Evolutionary conservation across 2,329 filamentous ascomycete genomes (phyloP).

Genomic region (Fusarium luffae): DNA sequence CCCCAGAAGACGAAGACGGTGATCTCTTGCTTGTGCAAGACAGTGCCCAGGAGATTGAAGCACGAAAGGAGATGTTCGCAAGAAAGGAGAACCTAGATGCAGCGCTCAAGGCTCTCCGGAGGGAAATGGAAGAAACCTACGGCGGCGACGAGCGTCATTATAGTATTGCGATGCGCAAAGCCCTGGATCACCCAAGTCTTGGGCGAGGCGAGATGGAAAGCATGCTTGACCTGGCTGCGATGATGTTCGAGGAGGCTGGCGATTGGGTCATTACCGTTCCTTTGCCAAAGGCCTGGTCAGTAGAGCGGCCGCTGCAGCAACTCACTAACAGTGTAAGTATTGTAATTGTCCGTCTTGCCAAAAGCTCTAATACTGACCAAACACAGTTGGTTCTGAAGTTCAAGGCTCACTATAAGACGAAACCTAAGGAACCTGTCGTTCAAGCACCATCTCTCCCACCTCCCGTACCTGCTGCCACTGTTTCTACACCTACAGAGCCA

Average conservation of each 20-base stretch:
- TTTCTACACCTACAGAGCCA: conserved; percentile 25
- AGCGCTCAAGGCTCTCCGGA: conserved; percentile 59
- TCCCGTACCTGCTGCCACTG: conserved; percentile 22
- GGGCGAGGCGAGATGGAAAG: conserved; percentile 57
- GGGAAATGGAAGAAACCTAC: conserved; percentile 58
- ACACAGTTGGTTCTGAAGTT: conserved; percentile 53
- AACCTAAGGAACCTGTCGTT: conserved; percentile 47
- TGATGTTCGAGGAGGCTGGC: conserved; percentile 60
- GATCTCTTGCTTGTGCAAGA: conserved; percentile 57
- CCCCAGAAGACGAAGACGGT: conserved; percentile 51
- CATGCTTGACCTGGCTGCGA: conserved; percentile 57
- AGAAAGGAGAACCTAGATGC: conserved; percentile 71
- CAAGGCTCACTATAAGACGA: conserved; percentile 53
- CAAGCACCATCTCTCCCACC: conserved; percentile 35
- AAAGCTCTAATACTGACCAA: conserved; percentile 33
- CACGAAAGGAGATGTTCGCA: conserved; percentile 70
- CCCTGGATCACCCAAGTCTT: conserved; percentile 54
- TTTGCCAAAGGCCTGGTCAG: conserved; percentile 56
- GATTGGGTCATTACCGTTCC: conserved; percentile 56
- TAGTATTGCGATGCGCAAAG: conserved; percentile 57
- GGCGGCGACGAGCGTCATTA: conserved; percentile 53
- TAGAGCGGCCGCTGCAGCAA: conserved; percentile 50
- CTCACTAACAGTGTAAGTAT: conserved; percentile 47
- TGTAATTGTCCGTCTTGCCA: not conserved
- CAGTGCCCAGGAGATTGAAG: conserved; percentile 64